These are phyloP conservation scores for Rusavskia elegans DNA, from an alignment of 495 filamentous ascomycete species.

Conservation along the genomic window DNA sequence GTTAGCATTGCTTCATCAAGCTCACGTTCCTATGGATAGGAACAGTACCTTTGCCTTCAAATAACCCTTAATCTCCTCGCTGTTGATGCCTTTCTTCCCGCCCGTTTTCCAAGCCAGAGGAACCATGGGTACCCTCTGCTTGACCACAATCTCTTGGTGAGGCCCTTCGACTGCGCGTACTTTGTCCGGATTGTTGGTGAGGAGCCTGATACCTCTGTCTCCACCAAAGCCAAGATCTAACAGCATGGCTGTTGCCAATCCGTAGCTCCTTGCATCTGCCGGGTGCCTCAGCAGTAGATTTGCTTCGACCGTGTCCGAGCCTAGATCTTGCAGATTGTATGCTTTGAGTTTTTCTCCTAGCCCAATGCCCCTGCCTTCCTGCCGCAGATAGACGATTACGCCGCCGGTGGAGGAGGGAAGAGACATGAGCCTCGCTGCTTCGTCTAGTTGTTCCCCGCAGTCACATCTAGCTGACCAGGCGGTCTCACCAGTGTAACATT, in stretches of 20 bases:
- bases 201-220: conserved; percentile 55
- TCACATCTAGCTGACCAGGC: conserved; percentile 96
- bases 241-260: conserved; percentile 86
- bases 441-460: conserved; percentile 94
- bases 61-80: conserved; percentile 84
- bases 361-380: conserved; percentile 92
- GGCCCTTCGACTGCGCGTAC: conserved; percentile 87
- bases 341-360: conserved; percentile 92
- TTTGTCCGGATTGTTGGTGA: conserved; percentile 99
- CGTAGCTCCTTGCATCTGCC: conserved; percentile 87
- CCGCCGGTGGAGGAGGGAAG: conserved; percentile 57
- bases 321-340: conserved; percentile 93
- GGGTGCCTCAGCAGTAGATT: conserved; percentile 85
- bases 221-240: conserved; percentile 60
- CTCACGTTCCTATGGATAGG: background rate
- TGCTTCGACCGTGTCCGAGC: conserved; percentile 89
- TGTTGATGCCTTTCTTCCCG: conserved; percentile 63
- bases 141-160: conserved; percentile 71
- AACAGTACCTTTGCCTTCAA: conserved; percentile 69
- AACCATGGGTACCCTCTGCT: conserved; percentile 85
- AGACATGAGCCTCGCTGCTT: conserved; percentile 88
- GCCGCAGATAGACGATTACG: conserved; percentile 85
- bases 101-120: conserved; percentile 84
- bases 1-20: background rate
- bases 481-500: conserved; percentile 98